Percentiles rank a stretch among this genome's conserved stretches.
Evolutionary conservation across 2,329 filamentous ascomycete genomes (phyloP).

Genomic region (Xylaria hypoxylon): DNA sequence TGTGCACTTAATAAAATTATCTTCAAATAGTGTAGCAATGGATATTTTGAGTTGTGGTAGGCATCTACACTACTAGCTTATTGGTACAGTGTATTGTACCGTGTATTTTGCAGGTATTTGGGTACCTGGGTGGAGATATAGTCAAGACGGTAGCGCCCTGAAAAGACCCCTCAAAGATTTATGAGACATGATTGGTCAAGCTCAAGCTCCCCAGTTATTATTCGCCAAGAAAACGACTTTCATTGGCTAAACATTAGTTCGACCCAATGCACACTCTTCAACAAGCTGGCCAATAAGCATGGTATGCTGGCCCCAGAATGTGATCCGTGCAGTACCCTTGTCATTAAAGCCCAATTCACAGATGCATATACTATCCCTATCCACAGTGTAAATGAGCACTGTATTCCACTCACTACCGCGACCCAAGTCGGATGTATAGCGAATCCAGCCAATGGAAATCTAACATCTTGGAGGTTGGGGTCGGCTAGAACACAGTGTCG

Average conservation of each 20-base stretch:
- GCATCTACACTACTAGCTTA: too few relatives aligned
- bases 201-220: constrained; percentile 10
- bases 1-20: too few relatives aligned
- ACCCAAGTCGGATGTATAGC: background rate
- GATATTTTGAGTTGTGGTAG: constrained; percentile 12
- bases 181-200: constrained; percentile 28
- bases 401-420: constrained; percentile 1
- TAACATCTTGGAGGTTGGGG: too few relatives aligned
- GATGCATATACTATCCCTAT: constrained; percentile 25
- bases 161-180: constrained; percentile 12
- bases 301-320: constrained; percentile 16
- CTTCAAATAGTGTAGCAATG: too few relatives aligned
- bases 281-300: constrained; percentile 29
- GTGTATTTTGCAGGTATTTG: background rate
- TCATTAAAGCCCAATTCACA: constrained; percentile 30
- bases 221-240: background rate
- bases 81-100: constrained; percentile 2
- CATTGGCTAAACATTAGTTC: constrained; percentile 27
- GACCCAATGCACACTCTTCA: constrained; percentile 35
- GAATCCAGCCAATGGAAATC: background rate
- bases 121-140: constrained; percentile 7
- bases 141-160: constrained; percentile 31
- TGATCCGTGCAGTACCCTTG: constrained; percentile 28
- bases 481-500: constrained; percentile 8
- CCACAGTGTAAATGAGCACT: constrained; percentile 5